phyloP scores from a whole-genome alignment of 768 basidiomycete species.

The Tulasnella sp. region DNA sequence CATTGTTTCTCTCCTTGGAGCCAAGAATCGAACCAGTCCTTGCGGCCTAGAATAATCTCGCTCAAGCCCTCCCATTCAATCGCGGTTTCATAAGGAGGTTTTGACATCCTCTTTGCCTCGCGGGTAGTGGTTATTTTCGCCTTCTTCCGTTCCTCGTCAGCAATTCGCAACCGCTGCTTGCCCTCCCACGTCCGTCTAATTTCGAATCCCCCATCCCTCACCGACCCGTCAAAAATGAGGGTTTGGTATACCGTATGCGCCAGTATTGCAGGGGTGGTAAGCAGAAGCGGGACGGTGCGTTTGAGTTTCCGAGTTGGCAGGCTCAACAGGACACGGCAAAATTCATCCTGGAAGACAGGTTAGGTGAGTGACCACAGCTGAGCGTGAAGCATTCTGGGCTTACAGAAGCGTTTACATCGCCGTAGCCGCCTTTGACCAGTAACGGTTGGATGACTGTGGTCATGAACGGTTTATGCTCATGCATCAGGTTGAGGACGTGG shows the following conservation, averaged over 20 bases:
- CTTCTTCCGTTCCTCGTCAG: constrained; percentile 12
- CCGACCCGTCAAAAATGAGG: constrained; percentile 74
- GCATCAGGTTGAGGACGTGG: constrained; percentile 79
- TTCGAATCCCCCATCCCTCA: constrained; percentile 70
- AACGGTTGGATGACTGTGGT: constrained; percentile 67
- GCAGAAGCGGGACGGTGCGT: constrained; percentile 65
- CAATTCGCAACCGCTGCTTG: constrained; percentile 27
- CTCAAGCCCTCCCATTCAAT: constrained; percentile 70
- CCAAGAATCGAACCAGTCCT: constrained; percentile 92
- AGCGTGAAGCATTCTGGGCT: constrained; percentile 30
- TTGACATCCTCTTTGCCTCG: constrained; percentile 23
- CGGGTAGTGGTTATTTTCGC: neutral
- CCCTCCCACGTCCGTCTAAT: constrained; percentile 49
- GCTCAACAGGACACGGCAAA: constrained; percentile 72
- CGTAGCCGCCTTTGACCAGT: constrained; percentile 58
- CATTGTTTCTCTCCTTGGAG: constrained; percentile 83
- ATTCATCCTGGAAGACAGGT: constrained; percentile 60
- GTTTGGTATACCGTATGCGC: constrained; percentile 97
- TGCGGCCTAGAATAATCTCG: constrained; percentile 71
- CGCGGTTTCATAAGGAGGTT: constrained; percentile 22
- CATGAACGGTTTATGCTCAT: constrained; percentile 82
- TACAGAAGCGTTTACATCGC: constrained; percentile 71
- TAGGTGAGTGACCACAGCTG: neutral
- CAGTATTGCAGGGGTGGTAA: constrained; percentile 75
- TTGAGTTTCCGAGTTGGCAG: constrained; percentile 70